These are phyloP conservation scores for Beauveria bassiana DNA, from an alignment of 2,329 filamentous ascomycete species.

Conservation along the genomic window DNA sequence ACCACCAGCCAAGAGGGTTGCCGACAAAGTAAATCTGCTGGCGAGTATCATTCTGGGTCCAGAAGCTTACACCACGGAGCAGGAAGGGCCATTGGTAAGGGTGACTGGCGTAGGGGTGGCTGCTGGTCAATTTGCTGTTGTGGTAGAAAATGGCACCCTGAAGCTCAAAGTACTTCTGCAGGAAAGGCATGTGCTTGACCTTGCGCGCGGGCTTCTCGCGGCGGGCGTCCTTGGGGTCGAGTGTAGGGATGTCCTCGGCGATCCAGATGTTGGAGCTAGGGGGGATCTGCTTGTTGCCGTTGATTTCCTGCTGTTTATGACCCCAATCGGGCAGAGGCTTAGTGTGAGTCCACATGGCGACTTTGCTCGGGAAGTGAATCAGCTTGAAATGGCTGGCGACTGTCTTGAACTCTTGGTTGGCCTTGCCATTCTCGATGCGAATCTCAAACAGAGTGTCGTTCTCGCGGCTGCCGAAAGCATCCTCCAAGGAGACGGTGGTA, in stretches of 20 bases:
- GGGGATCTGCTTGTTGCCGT: slow-evolving; percentile 92
- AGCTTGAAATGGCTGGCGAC: slow-evolving; percentile 93
- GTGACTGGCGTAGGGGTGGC: slow-evolving; percentile 89
- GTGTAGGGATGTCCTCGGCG: slow-evolving; percentile 80
- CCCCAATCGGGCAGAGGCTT: slow-evolving; percentile 95
- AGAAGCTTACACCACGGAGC: slow-evolving; percentile 95
- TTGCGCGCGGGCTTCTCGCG: slow-evolving; percentile 68
- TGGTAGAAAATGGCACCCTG: slow-evolving; percentile 99
- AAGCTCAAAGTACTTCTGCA: slow-evolving; percentile 91
- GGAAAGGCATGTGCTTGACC: slow-evolving; percentile 78
- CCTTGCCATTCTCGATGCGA: slow-evolving; percentile 78
- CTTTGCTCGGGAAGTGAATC: slow-evolving; percentile 87
- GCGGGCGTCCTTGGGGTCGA: slow-evolving; percentile 64
- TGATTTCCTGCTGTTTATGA: slow-evolving; percentile 96
- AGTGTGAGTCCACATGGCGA: slow-evolving; percentile 98
- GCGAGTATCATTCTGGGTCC: slow-evolving; percentile 91
- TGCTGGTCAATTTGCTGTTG: slow-evolving; percentile 96
- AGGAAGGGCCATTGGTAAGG: slow-evolving; percentile 98
- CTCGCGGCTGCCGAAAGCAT: slow-evolving; percentile 64
- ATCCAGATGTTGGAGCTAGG: slow-evolving; percentile 93
- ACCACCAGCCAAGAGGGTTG: slow-evolving; percentile 96
- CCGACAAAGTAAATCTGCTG: slow-evolving; percentile 98
- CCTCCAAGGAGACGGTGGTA: slow-evolving; percentile 67
- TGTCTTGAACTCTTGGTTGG: slow-evolving; percentile 76
- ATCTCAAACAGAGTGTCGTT: slow-evolving; percentile 94